Conservation (phyloP, 441 rosid genomes). For the Aleurites moluccanus region DNA sequence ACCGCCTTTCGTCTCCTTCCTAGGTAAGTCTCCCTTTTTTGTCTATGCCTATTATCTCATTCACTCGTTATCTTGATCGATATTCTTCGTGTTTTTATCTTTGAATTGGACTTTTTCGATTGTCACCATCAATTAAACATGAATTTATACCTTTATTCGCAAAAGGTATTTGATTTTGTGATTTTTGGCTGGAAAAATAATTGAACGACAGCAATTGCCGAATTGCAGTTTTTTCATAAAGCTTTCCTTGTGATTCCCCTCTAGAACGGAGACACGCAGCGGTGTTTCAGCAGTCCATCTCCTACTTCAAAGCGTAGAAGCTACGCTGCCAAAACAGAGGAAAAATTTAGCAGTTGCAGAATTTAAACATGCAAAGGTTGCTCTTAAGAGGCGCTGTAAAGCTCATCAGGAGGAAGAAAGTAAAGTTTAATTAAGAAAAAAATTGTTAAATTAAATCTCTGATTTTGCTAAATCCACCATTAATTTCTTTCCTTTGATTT, state of each 20-base stretch:
- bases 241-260: neutral
- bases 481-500: neutral
- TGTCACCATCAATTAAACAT: neutral
- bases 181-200: too few species aligned
- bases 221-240: neutral
- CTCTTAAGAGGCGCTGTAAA: slow-evolving; percentile 56
- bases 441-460: neutral
- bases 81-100: neutral
- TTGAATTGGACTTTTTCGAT: neutral
- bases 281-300: slow-evolving; percentile 69
- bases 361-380: slow-evolving; percentile 77
- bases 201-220: too few species aligned
- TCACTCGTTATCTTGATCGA: neutral
- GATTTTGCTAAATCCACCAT: neutral
- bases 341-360: slow-evolving; percentile 60
- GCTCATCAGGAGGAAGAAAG: slow-evolving; percentile 42
- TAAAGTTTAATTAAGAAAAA: slow-evolving; percentile 1
- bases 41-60: neutral
- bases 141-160: too few species aligned
- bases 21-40: slow-evolving; percentile 38
- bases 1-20: slow-evolving; percentile 79
- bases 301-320: slow-evolving; percentile 69
- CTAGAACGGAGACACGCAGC: slow-evolving; percentile 63
- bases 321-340: slow-evolving; percentile 80
- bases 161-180: too few species aligned